Conservation (phyloP, 208 protist species). For the Trypanosoma melophagium region DNA sequence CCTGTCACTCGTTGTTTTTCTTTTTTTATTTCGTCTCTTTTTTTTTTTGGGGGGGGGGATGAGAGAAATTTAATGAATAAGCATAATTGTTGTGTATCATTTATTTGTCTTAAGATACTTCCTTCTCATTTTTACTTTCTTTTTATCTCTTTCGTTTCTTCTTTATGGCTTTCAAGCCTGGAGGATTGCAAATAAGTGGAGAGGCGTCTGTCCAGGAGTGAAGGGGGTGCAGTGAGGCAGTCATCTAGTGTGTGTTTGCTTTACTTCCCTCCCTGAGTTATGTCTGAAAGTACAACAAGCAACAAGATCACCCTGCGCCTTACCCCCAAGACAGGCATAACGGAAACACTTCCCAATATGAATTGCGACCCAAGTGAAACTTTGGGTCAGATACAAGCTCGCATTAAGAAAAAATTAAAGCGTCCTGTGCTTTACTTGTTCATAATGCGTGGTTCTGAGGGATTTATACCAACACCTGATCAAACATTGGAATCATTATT, state of each 20-base stretch:
- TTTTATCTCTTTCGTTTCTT: no score
- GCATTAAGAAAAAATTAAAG: slow-evolving; percentile 58
- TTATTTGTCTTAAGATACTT: no score
- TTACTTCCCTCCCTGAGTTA: background rate
- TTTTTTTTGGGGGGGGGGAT: background rate
- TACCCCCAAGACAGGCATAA: slow-evolving; percentile 33
- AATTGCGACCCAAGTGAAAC: slow-evolving; percentile 53
- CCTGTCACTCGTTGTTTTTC: slow-evolving; percentile 10
- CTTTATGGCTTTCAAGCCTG: no score
- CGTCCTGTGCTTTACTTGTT: slow-evolving; percentile 50
- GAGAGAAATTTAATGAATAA: no score
- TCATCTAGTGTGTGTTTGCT: background rate
- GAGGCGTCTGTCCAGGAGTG: no score
- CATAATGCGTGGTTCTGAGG: slow-evolving; percentile 60
- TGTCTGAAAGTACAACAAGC: slow-evolving; percentile 7
- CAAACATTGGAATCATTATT: slow-evolving; percentile 58
- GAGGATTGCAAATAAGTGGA: no score
- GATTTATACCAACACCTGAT: slow-evolving; percentile 71
- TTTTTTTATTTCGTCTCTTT: background rate
- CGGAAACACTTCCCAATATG: slow-evolving; percentile 40
- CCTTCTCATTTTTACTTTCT: no score
- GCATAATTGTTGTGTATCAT: no score
- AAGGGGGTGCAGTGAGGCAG: no score
- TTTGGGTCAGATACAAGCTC: slow-evolving; percentile 58
- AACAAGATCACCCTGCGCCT: slow-evolving; percentile 64